These are phyloP conservation scores for Phytophthora pluvialis DNA, from an alignment of 352 stramenopile species.

Conservation along the genomic window DNA sequence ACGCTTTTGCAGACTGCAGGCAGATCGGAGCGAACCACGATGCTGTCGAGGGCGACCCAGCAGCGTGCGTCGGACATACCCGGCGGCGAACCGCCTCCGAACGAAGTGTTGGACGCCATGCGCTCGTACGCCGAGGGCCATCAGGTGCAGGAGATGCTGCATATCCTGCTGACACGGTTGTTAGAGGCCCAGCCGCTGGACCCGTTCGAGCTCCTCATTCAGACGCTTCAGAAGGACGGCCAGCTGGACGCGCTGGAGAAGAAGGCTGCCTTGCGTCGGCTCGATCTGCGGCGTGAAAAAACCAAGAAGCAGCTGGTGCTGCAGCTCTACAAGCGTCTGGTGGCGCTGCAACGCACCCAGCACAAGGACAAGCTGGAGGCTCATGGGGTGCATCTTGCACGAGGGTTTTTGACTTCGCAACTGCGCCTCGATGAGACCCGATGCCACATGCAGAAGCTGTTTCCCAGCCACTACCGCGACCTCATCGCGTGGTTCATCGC, in stretches of 20 bases:
- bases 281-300: constrained; percentile 69
- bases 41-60: constrained; percentile 44
- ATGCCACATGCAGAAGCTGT: constrained; percentile 48
- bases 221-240: constrained; percentile 54
- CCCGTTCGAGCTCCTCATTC: constrained; percentile 71
- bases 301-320: constrained; percentile 63
- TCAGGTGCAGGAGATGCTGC: constrained; percentile 69
- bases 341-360: constrained; percentile 60
- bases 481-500: constrained; percentile 51
- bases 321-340: constrained; percentile 58
- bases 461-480: constrained; percentile 67
- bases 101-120: constrained; percentile 64
- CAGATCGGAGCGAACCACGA: background rate
- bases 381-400: constrained; percentile 38
- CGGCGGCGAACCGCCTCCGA: constrained; percentile 23
- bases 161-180: constrained; percentile 61
- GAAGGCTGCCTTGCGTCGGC: constrained; percentile 45
- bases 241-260: constrained; percentile 62
- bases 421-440: constrained; percentile 59
- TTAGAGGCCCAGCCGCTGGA: constrained; percentile 72
- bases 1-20: background rate
- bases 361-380: constrained; percentile 42
- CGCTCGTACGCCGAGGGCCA: constrained; percentile 61
- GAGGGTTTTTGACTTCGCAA: constrained; percentile 53
- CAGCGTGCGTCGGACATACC: constrained; percentile 30